Base-by-base conservation (phyloP, 306 rosid species). In the Erythrophleum fordii region DNA sequence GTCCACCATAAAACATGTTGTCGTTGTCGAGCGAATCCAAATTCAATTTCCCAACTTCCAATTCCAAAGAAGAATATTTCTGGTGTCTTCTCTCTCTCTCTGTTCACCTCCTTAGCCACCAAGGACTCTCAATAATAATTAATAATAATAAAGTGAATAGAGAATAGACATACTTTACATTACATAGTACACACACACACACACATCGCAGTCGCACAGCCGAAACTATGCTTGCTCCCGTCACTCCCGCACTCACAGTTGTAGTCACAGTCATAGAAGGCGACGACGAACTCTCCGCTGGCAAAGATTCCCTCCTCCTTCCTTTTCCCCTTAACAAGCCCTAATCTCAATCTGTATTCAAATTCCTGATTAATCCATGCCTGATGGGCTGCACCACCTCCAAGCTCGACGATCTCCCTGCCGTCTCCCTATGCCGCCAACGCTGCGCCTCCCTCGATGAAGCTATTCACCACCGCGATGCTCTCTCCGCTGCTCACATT, bases 331-430 rank as follows among this genome's bases (percentile, higher is more conserved):
- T 18, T 65, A 53, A 1, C 71, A 61, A 76, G 39, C 77, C 60
- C 35, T 39, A 58, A 73, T 83, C 78, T 84, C 81, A 18, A 0
- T 18, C 23, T 5, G 10, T 14, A 1, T 2, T 14, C 18, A 1
- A 8, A 5, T 44, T 31, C 34, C 48, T 11, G 12, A 44, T 14
- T 75, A 14, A 37, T 34, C 31, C 8, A 5, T 34, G 5, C 37
- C 37, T 34, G 37, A 66, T 95, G 99, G 99, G 99, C 17, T 96
- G 99, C 77, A 60, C 90, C 78, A 88, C 81, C 90, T 93, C 99
- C 1, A 96, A 92, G 91, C 88, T 89, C 81, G 97, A 96, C 17
- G 99, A 96, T 79, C 93, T 86, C 1, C 97, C 94, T 0, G 99
- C 98, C 13, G 97, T 96, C 17, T 82, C 80, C n/a, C 87, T 96